Evolutionary conservation across 2,329 filamentous ascomycete species (phyloP).

Genomic region (Ascosphaera acerosa): DNA sequence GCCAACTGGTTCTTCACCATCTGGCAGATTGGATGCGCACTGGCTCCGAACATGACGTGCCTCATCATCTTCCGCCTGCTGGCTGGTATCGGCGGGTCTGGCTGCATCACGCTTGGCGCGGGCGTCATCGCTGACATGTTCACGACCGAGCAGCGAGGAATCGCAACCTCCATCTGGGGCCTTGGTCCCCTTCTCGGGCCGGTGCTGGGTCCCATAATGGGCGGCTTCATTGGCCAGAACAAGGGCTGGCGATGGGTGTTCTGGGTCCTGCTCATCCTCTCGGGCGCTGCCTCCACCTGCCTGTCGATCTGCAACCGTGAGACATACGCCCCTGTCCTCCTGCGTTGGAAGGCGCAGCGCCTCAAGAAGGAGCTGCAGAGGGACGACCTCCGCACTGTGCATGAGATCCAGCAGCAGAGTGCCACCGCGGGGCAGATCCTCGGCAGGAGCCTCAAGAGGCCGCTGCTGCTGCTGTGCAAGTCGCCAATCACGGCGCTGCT

Average conservation of each 20-base stretch:
- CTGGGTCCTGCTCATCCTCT: conserved; percentile 34
- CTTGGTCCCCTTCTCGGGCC: conserved; percentile 39
- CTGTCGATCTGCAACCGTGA: conserved; percentile 29
- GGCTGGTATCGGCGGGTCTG: conserved; percentile 31
- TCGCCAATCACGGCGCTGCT: conserved; percentile 44
- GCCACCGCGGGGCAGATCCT: conserved; percentile 25
- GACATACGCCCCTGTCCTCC: conserved; percentile 33
- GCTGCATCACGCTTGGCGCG: conserved; percentile 30
- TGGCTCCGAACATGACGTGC: conserved; percentile 28
- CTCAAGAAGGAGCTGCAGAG: conserved; percentile 26
- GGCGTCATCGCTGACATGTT: conserved; percentile 35
- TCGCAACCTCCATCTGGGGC: conserved; percentile 34
- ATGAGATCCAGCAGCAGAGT: conserved; percentile 19
- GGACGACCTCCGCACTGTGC: conserved; percentile 15
- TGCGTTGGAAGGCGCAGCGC: conserved; percentile 26
- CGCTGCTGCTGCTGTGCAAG: conserved; percentile 42
- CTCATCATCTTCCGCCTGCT: conserved; percentile 39
- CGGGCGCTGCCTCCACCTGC: conserved; percentile 30
- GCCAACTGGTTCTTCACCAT: conserved; percentile 30
- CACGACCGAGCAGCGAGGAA: conserved; percentile 22
- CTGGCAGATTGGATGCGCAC: conserved; percentile 33
- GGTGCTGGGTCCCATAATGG: conserved; percentile 33
- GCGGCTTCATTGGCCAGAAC: conserved; percentile 34
- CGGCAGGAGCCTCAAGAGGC: conserved; percentile 32
- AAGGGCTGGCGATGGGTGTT: conserved; percentile 41